Conservation (phyloP, 305 asterid genomes). For the Fraxinus albicans region DNA sequence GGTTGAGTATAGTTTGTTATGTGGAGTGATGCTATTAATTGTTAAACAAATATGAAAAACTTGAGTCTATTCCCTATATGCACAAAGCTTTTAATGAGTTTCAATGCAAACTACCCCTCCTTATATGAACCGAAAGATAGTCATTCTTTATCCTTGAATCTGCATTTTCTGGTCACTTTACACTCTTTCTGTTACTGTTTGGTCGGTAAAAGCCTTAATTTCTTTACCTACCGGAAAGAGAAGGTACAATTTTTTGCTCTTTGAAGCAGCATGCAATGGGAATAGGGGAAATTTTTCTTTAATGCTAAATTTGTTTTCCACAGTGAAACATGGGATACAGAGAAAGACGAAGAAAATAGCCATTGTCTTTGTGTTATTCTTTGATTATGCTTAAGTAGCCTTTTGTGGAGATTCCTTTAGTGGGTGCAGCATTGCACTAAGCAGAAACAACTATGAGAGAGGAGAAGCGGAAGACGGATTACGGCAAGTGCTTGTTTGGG, state of each 20-base stretch:
- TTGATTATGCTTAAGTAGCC: not conserved
- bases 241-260: not conserved
- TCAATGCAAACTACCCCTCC: not conserved
- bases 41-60: not conserved
- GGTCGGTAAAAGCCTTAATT: not conserved
- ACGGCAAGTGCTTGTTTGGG: not conserved
- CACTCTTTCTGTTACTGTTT: not conserved
- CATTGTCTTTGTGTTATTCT: constrained; percentile 11
- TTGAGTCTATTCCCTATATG: not conserved
- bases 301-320: not conserved
- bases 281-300: not conserved
- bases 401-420: not conserved
- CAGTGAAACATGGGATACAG: constrained; percentile 10
- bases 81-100: not conserved
- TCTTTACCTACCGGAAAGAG: not conserved
- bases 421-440: not conserved
- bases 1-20: not conserved
- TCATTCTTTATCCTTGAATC: not conserved
- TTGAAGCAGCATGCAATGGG: not conserved
- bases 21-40: not conserved
- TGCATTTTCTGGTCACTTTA: not conserved
- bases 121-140: not conserved
- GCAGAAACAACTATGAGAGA: not conserved
- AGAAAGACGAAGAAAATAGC: constrained; percentile 8
- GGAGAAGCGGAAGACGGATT: not conserved